A percentile compares a stretch with the other conserved stretches of the same genome.
Conservation (phyloP, 345 rosid species). For the Citrus sp. region DNA sequence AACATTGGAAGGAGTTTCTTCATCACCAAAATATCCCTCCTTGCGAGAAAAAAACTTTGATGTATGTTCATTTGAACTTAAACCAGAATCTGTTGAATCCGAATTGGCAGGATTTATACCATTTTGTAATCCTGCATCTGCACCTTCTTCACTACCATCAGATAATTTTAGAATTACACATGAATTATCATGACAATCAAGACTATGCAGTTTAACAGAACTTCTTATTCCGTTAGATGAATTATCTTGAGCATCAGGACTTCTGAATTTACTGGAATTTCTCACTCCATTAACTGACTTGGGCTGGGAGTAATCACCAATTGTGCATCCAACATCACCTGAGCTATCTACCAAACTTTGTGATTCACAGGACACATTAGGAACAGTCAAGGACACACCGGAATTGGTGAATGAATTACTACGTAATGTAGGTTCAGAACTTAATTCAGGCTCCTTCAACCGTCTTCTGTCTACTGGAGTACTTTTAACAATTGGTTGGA, state of each 20-base stretch:
- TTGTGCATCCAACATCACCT: slow-evolving; percentile 1
- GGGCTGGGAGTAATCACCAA: not conserved
- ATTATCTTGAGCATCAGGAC: not conserved
- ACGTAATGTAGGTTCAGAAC: slow-evolving; percentile 1
- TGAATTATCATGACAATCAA: slow-evolving; percentile 19
- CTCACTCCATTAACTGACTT: slow-evolving; percentile 2
- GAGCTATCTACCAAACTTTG: slow-evolving; percentile 26
- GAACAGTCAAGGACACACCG: slow-evolving; percentile 12
- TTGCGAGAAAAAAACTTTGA: slow-evolving; percentile 33
- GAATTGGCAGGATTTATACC: slow-evolving; percentile 25
- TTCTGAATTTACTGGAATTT: slow-evolving; percentile 12
- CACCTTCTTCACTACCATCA: slow-evolving; percentile 12
- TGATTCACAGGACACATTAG: slow-evolving; percentile 17
- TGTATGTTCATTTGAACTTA: slow-evolving; percentile 26
- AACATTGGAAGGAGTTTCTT: slow-evolving; percentile 28
- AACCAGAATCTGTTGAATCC: slow-evolving; percentile 27
- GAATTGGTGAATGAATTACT: not conserved
- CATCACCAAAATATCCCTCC: slow-evolving; percentile 28
- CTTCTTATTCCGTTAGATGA: slow-evolving; percentile 17
- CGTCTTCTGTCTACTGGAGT: slow-evolving; percentile 20
- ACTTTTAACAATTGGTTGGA: slow-evolving; percentile 50
- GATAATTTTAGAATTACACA: slow-evolving; percentile 6
- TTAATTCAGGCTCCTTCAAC: slow-evolving; percentile 18
- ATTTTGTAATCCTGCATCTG: slow-evolving; percentile 16
- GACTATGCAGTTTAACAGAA: slow-evolving; percentile 19